phyloP scores from a whole-genome alignment of 495 filamentous ascomycete genomes.

The Annulohypoxylon nitens region DNA sequence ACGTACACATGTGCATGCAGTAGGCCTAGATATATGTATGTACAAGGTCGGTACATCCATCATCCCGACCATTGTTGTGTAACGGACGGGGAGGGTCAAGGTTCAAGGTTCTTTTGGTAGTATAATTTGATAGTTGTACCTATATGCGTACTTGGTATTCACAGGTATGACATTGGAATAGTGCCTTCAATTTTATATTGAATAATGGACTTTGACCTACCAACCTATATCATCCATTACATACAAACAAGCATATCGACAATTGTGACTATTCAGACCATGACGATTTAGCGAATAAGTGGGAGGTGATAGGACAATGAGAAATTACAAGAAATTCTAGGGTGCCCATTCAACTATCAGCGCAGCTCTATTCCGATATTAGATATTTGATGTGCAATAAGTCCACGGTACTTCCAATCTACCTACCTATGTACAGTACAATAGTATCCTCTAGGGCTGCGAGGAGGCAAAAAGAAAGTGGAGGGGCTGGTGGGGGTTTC shows the following conservation, averaged over 20 bases:
- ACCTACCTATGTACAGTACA: background rate
- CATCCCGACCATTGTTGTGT: slow-evolving; percentile 8
- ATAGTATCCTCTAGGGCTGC: background rate
- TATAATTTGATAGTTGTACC: background rate
- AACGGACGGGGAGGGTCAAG: slow-evolving; percentile 6
- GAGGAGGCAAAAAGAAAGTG: slow-evolving; percentile 26
- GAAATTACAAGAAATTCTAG: slow-evolving; percentile 11
- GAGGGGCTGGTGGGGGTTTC: slow-evolving; percentile 23
- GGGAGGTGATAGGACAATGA: background rate
- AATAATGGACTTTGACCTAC: too few relatives aligned
- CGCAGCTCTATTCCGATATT: slow-evolving; percentile 13
- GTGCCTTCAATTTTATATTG: background rate
- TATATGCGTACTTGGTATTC: background rate
- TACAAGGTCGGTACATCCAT: slow-evolving; percentile 10
- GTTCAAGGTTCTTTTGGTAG: slow-evolving; percentile 3
- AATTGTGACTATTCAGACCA: background rate
- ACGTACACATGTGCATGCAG: slow-evolving; percentile 3
- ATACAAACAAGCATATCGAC: background rate
- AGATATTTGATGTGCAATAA: background rate
- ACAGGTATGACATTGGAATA: too few relatives aligned
- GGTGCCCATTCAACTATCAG: slow-evolving; percentile 11
- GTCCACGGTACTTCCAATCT: background rate
- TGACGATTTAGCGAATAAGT: background rate
- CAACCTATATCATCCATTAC: too few relatives aligned
- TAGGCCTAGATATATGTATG: background rate